Evolutionary conservation across 2,329 filamentous ascomycete genomes (phyloP).

Genomic region (Penicillium capsulatum): DNA sequence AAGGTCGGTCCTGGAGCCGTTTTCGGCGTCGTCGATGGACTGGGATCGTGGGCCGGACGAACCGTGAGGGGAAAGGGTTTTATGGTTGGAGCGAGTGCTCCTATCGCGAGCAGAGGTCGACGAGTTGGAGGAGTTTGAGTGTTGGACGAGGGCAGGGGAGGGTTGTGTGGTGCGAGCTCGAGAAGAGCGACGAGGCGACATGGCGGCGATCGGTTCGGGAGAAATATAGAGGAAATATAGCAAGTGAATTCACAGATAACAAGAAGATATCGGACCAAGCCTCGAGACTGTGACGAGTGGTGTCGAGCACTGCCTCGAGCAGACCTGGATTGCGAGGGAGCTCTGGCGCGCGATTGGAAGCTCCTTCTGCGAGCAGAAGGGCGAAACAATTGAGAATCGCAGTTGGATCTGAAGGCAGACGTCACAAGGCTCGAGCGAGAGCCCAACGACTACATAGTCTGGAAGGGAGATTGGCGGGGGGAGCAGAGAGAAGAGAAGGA

Average conservation of each 20-base stretch:
- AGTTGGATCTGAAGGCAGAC: slow-evolving; percentile 23
- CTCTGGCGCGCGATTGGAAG: slow-evolving; percentile 25
- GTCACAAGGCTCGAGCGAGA: slow-evolving; percentile 31
- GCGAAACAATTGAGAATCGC: slow-evolving; percentile 29
- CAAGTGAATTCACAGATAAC: slow-evolving; percentile 7
- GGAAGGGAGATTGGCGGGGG: slow-evolving; percentile 33
- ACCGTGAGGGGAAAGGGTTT: slow-evolving; percentile 68
- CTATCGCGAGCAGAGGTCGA: slow-evolving; percentile 72
- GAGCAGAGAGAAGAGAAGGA: slow-evolving; percentile 30
- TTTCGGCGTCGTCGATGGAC: slow-evolving; percentile 53
- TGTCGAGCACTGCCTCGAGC: slow-evolving; percentile 15
- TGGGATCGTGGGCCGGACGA: slow-evolving; percentile 60
- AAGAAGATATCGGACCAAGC: slow-evolving; percentile 1
- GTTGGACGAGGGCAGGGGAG: slow-evolving; percentile 63
- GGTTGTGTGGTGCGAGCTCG: slow-evolving; percentile 77
- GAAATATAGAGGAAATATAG: slow-evolving; percentile 2
- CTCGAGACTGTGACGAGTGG: slow-evolving; percentile 8
- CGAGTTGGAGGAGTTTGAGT: slow-evolving; percentile 73
- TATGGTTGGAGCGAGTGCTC: slow-evolving; percentile 66
- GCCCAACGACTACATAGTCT: slow-evolving; percentile 41
- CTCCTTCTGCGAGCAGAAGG: slow-evolving; percentile 16
- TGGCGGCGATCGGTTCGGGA: slow-evolving; percentile 29
- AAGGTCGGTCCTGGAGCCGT: slow-evolving; percentile 53
- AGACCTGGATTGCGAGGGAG: slow-evolving; percentile 21
- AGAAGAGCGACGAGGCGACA: slow-evolving; percentile 82